Evolutionary conservation across 208 protist genomes (phyloP).

Genomic region (Crithidia sp.): DNA sequence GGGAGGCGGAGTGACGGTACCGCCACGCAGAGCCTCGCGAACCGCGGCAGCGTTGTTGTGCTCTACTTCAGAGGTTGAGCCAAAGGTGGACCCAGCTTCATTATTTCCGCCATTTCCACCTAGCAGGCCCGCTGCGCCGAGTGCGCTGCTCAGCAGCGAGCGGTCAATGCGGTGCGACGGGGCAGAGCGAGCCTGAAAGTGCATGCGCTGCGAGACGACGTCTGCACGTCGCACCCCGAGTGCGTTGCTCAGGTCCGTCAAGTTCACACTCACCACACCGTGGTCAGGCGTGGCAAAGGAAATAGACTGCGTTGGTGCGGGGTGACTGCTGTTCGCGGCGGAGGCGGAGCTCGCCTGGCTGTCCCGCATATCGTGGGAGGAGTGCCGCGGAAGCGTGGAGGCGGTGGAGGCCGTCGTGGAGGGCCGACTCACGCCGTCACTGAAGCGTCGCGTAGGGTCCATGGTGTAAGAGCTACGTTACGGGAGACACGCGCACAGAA

Average conservation of each 20-base stretch:
- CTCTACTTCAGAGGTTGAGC: too few relatives aligned
- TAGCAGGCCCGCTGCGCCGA: background rate
- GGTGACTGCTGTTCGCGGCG: conserved; percentile 3
- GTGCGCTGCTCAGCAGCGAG: conserved; percentile 13
- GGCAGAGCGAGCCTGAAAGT: conserved; percentile 25
- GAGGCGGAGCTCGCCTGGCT: conserved; percentile 24
- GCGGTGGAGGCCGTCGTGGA: background rate
- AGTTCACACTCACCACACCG: conserved; percentile 25
- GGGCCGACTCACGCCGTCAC: background rate
- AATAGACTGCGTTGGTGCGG: conserved; percentile 7
- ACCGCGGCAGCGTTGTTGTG: too few relatives aligned
- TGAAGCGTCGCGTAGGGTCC: background rate
- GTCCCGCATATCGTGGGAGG: conserved; percentile 10
- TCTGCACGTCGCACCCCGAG: conserved; percentile 30
- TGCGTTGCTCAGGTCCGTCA: conserved; percentile 29
- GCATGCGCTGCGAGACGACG: conserved; percentile 22
- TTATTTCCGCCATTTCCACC: background rate
- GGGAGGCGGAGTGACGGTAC: background rate
- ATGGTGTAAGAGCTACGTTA: background rate
- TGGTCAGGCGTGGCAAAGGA: conserved; percentile 18
- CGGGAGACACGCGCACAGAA: too few relatives aligned
- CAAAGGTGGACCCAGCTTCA: background rate
- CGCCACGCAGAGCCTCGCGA: too few relatives aligned
- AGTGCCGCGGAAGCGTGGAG: background rate
- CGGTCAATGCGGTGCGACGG: conserved; percentile 11